Base-by-base conservation (phyloP, 768 basidiomycete species). In the Suillus tomentosus region DNA sequence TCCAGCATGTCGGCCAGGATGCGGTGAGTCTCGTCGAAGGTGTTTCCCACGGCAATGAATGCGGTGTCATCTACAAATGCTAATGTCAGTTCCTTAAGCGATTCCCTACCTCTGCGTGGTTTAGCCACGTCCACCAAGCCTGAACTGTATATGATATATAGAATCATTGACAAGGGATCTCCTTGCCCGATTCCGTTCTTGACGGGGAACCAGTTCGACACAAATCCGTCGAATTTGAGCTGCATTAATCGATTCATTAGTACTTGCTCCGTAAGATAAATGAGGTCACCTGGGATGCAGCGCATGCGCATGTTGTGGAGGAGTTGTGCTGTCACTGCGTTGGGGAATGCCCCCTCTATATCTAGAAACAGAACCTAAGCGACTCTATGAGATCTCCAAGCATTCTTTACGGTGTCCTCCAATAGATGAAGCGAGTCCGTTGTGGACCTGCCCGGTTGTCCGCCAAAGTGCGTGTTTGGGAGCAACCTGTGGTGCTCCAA, bases 261-360 rank as follows among this genome's bases (percentile, higher is more conserved):
- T 8, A 68, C 50, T 3, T 57, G 22, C 15, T 57, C 27, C 19
- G 73, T 60, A 17, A 40, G 42, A 7, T 22, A 0, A 4, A 67
- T 40, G 2, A 65, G 5, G 64, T 56, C 64, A 60, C 13, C 47
- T 48, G 78, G 77, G 1, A 76, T 62, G 3, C 70, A 61, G 8
- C 39, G 34, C 47, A 62, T 63, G 34, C 17, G n/a, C 59, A 81
- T 63, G 56, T 79, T 74, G 61, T 78, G 74, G 0, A 75, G 34
- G 0, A 82, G 75, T 0, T 65, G n/a, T 0, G 73, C 70, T 0
- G 64, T 71, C 7, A 74, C 76, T 1, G 74, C 74, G 62, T 76
- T 81, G 0, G 78, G 81, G 62, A 81, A 83, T 3, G 81, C 79
- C 0, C 76, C 80, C 4, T 56, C 55, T 0, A 42, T 58, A 2